Evolutionary conservation across 2,329 filamentous ascomycete species (phyloP), one percentile per base, ranked within the genome.

Genomic region (Fusarium circinatum): DNA sequence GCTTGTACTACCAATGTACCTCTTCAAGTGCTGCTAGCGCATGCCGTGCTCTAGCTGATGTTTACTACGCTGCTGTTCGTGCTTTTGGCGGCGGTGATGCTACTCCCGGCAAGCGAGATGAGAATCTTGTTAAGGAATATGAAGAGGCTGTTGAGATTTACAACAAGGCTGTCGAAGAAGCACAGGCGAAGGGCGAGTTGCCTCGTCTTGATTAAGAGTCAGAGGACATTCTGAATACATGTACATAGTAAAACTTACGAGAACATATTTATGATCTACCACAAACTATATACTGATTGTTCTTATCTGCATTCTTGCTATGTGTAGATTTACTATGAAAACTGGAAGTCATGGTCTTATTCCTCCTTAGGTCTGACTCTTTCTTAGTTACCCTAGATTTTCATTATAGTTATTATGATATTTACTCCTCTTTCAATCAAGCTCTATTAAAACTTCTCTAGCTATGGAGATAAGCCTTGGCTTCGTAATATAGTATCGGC

Each of bases 61-160:
- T 85, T 12, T 85, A 85, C 73, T 83, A 84, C 58, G 74, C 78
- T 17, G 82, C 81, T 24, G 84, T 85, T 10, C 70, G 79, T 17
- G 76, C 75, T 0, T 85, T 84, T 38, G 84, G 84, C 18, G 81
- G 82, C 9, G 60, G 59, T 1, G 79, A 80, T 65, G 80, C 79
- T 28, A 79, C 78, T 1, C 75, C 76, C 3, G 78, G 76, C 1
- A 80, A 79, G 70, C 63, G 78, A 18, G 62, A 68, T 30, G 78
- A 79, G 7, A 78, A 75, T 3, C 70, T 80, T 8, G 69, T 80
- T 5, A 66, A 71, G 41, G 78, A 78, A 51, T 84, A 84, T 56
- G 79, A 83, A 57, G 75, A 80, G 57, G 81, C 80, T 68, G 56
- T 84, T 10, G 80, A 73, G 6, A 71, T 80, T 28, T 84, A 84